Evolutionary conservation across 108 stramenopile species (phyloP).

Genomic region (Skeletonema menzelii): DNA sequence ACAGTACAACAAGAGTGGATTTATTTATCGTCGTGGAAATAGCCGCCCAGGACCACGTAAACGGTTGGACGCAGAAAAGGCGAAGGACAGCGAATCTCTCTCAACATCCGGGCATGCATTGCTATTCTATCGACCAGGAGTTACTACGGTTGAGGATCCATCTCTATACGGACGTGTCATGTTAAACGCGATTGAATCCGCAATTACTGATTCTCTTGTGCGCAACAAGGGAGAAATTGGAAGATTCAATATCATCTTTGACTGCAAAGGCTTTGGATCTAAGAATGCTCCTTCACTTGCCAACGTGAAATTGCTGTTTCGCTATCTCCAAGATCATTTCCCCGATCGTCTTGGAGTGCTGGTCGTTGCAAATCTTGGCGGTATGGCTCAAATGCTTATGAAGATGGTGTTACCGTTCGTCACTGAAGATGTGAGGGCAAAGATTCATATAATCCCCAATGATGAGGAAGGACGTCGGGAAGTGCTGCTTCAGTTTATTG

Average conservation of each 20-base stretch:
- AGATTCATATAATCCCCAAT: slow-evolving; percentile 68
- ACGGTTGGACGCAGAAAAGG: slow-evolving; percentile 8
- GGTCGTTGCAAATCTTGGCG: slow-evolving; percentile 54
- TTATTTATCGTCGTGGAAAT: slow-evolving; percentile 62
- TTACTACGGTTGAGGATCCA: slow-evolving; percentile 27
- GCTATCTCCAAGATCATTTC: slow-evolving; percentile 79
- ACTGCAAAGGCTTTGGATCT: slow-evolving; percentile 48
- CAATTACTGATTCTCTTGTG: slow-evolving; percentile 51
- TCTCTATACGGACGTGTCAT: slow-evolving; percentile 46
- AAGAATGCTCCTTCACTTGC: slow-evolving; percentile 49
- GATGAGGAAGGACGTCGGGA: slow-evolving; percentile 30
- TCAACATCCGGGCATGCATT: slow-evolving; percentile 50
- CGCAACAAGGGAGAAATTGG: slow-evolving; percentile 61
- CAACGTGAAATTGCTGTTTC: slow-evolving; percentile 48
- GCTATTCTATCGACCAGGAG: slow-evolving; percentile 65
- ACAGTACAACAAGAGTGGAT: slow-evolving; percentile 58
- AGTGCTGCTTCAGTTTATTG: slow-evolving; percentile 59
- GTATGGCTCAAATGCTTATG: slow-evolving; percentile 58
- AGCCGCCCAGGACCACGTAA: slow-evolving; percentile 31
- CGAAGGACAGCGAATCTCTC: slow-evolving; percentile 9
- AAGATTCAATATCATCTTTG: slow-evolving; percentile 71
- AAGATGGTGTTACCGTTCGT: slow-evolving; percentile 65
- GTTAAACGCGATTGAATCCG: slow-evolving; percentile 58
- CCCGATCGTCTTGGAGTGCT: slow-evolving; percentile 72
- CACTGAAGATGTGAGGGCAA: slow-evolving; percentile 68